Evolutionary conservation across 2,329 filamentous ascomycete genomes (phyloP).

Genomic region (Cadophora sp.): DNA sequence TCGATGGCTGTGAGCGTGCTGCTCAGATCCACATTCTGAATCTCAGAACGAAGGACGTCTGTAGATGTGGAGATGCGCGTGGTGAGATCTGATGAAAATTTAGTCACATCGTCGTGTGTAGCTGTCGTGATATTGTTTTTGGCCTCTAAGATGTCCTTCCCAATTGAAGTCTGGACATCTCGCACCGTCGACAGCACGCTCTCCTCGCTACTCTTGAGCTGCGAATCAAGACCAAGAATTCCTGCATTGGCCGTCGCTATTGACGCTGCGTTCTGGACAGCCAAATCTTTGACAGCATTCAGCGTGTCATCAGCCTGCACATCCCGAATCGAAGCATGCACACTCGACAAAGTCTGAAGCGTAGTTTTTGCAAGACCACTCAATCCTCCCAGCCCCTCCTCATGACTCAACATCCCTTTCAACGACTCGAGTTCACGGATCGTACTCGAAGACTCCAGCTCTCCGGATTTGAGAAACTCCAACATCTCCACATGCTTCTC

Average conservation of each 20-base stretch:
- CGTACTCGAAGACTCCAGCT: constrained; percentile 1
- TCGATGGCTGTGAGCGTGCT: constrained; percentile 24
- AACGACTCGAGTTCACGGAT: not conserved
- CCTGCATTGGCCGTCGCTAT: constrained; percentile 25
- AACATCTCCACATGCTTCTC: not conserved
- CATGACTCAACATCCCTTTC: constrained; percentile 11
- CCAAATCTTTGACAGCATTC: constrained; percentile 9
- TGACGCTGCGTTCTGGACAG: constrained; percentile 20
- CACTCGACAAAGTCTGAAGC: not conserved
- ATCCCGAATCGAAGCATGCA: constrained; percentile 6
- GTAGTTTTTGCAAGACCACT: not conserved
- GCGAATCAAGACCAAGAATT: constrained; percentile 24
- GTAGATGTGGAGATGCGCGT: constrained; percentile 25
- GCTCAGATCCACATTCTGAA: constrained; percentile 27
- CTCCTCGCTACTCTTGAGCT: constrained; percentile 28
- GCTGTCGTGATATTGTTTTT: constrained; percentile 22
- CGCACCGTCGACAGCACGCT: constrained; percentile 21
- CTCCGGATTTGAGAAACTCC: not conserved
- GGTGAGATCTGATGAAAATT: constrained; percentile 26
- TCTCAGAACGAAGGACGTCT: constrained; percentile 24
- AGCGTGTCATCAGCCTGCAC: constrained; percentile 21
- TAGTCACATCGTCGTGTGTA: constrained; percentile 24
- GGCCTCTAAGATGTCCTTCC: constrained; percentile 22
- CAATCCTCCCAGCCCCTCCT: not conserved
- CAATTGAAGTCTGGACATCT: constrained; percentile 23